phyloP scores from a whole-genome alignment of 2,329 filamentous ascomycete genomes.

The Cercospora beticola region DNA sequence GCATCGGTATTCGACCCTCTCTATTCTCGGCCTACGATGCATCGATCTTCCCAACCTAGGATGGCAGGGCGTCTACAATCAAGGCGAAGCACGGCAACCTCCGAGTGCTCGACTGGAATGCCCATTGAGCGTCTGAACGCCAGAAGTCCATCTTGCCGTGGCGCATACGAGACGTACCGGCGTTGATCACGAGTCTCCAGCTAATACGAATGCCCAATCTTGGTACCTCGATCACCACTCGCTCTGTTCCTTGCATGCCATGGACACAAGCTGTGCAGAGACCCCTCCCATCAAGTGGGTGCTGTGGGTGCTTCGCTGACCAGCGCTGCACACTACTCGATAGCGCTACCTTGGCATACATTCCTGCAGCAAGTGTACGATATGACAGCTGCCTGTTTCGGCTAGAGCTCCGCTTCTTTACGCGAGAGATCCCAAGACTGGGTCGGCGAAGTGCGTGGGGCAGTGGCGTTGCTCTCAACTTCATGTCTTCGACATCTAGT shows the following conservation, averaged over 20 bases:
- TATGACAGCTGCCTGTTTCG: conserved; percentile 10
- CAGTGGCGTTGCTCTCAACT: conserved; percentile 2
- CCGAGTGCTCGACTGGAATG: neutral
- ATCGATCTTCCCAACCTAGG: neutral
- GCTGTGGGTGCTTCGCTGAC: neutral
- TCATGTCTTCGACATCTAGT: neutral
- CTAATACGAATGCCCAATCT: neutral
- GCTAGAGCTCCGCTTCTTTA: conserved; percentile 2
- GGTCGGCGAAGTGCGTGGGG: neutral
- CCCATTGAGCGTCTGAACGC: neutral
- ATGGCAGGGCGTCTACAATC: neutral
- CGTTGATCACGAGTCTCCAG: neutral
- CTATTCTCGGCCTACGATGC: neutral
- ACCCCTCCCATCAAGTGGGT: neutral
- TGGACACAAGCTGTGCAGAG: neutral
- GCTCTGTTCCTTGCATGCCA: neutral
- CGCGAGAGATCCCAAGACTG: neutral
- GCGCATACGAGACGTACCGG: neutral
- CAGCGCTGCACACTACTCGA: conserved; percentile 7
- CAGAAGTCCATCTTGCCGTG: neutral
- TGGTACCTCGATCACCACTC: neutral
- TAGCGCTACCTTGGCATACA: conserved; percentile 3
- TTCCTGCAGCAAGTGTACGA: neutral
- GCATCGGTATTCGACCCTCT: neutral
- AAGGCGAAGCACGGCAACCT: neutral